Evolutionary conservation across 1,139 yeast species (phyloP).

Genomic region (Pneumocystis sp.): DNA sequence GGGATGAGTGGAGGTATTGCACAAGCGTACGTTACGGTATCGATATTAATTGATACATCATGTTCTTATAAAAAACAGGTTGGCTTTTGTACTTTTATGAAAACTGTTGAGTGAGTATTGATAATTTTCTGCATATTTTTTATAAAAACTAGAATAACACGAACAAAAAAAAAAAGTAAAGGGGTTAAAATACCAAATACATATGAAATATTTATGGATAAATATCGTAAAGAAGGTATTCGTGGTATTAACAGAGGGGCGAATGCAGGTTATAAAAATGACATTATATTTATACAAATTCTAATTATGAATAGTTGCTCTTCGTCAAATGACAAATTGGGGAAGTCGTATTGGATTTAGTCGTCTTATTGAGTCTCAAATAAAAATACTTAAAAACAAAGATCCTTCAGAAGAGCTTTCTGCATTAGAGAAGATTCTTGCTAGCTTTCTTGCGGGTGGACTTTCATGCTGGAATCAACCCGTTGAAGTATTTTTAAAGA

Average conservation of each 20-base stretch:
- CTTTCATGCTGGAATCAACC: slow-evolving; percentile 98
- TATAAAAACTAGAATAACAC: slow-evolving; percentile 39
- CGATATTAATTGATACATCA: slow-evolving; percentile 21
- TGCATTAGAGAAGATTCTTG: slow-evolving; percentile 65
- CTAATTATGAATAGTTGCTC: slow-evolving; percentile 45
- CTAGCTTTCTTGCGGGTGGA: slow-evolving; percentile 94
- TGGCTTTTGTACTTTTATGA: slow-evolving; percentile 90
- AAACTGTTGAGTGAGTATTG: slow-evolving; percentile 55
- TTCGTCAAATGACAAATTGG: slow-evolving; percentile 98
- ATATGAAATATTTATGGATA: slow-evolving; percentile 72
- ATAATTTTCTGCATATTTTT: slow-evolving; percentile 30
- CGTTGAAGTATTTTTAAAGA: slow-evolving; percentile 37
- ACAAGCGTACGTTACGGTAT: slow-evolving; percentile 93
- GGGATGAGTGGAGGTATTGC: slow-evolving; percentile 81
- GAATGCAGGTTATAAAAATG: slow-evolving; percentile 39
- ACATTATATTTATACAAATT: background rate
- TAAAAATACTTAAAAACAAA: slow-evolving; percentile 51
- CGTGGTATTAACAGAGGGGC: slow-evolving; percentile 95
- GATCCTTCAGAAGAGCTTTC: slow-evolving; percentile 45
- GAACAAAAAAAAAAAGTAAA: slow-evolving; percentile 61
- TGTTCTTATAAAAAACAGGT: slow-evolving; percentile 23
- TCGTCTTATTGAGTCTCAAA: slow-evolving; percentile 76
- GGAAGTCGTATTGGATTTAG: slow-evolving; percentile 92
- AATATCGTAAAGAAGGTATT: slow-evolving; percentile 72
- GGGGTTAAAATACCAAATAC: slow-evolving; percentile 64